phyloP scores from a whole-genome alignment of 75 land plant species.

The Sequoia sempervirens region DNA sequence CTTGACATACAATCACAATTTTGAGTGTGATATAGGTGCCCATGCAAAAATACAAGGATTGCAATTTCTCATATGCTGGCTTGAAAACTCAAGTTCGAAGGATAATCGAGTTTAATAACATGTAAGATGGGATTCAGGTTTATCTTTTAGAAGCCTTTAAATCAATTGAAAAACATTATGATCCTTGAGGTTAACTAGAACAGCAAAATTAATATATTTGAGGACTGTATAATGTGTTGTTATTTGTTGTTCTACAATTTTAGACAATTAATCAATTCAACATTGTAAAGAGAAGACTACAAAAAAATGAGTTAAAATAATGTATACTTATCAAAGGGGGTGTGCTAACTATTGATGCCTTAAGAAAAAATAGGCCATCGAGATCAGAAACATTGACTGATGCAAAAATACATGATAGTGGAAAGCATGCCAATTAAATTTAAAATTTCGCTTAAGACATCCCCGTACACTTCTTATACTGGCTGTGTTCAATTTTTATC shows the following conservation, averaged over 20 bases:
- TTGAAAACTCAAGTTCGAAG: conserved; percentile 93
- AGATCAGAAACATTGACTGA: too few species aligned
- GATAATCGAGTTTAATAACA: conserved; percentile 70
- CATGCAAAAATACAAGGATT: conserved; percentile 81
- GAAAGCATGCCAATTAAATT: too few species aligned
- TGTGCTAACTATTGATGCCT: too few species aligned
- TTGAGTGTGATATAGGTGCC: conserved; percentile 48
- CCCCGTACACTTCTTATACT: too few species aligned
- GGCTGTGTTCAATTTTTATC: too few species aligned
- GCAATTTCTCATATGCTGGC: conserved; percentile 98
- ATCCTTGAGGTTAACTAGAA: background rate
- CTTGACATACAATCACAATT: background rate
- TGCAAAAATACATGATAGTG: too few species aligned
- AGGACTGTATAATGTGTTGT: background rate
- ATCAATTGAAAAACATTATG: background rate
- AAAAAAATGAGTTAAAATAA: too few species aligned
- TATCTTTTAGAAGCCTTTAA: background rate
- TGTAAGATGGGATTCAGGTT: conserved; percentile 40
- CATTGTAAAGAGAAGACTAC: background rate
- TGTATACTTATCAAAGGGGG: too few species aligned
- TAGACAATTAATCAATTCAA: background rate
- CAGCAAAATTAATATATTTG: background rate
- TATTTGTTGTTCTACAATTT: background rate
- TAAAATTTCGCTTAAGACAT: too few species aligned
- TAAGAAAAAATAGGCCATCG: too few species aligned